These are phyloP conservation scores for Solanum peruvianum DNA, from an alignment of 257 asterid genomes.

Conservation along the genomic window DNA sequence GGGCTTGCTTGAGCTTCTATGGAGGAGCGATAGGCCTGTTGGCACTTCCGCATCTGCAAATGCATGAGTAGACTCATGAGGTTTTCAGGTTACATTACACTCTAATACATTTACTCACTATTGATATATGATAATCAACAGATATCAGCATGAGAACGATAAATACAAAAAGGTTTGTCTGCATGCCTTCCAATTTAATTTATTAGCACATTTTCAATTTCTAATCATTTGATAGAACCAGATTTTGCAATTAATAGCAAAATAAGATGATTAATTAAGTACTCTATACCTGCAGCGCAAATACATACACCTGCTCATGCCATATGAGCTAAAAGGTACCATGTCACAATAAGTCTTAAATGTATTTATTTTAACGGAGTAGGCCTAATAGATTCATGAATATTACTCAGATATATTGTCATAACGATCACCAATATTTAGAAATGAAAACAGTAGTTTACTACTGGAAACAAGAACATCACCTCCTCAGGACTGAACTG, in stretches of 20 bases:
- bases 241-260: background rate
- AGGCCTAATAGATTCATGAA: background rate
- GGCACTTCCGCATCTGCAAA: slow-evolving; percentile 77
- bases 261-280: background rate
- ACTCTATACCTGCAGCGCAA: background rate
- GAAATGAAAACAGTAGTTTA: background rate
- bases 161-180: background rate
- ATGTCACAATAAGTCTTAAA: background rate
- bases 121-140: background rate
- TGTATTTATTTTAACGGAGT: background rate
- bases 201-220: background rate
- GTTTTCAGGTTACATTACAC: background rate
- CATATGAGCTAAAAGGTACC: background rate
- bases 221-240: background rate
- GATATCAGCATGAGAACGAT: background rate
- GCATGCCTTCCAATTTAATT: background rate
- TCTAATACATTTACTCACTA: background rate
- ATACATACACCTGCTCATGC: background rate
- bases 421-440: background rate
- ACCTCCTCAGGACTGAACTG: slow-evolving; percentile 99
- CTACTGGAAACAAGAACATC: slow-evolving; percentile 4
- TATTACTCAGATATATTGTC: background rate
- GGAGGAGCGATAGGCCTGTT: slow-evolving; percentile 61
- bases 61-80: background rate
- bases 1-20: slow-evolving; percentile 54